Conservation (phyloP, 2,329 filamentous ascomycete genomes). For the Fusarium humuli region DNA sequence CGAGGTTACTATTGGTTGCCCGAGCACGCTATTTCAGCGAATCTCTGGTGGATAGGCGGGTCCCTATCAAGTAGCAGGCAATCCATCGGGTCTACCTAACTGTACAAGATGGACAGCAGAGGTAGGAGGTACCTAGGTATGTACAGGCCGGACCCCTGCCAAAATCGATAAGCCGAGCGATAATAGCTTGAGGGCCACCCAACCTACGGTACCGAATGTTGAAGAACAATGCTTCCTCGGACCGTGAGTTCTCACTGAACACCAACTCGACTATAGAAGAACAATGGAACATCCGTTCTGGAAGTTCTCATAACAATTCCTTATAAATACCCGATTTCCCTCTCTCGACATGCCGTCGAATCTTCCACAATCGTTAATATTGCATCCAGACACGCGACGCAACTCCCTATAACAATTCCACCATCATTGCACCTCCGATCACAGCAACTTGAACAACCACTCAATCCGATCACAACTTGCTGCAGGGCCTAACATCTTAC, state of each 20-base stretch:
- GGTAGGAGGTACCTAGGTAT: neutral
- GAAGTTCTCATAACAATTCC: conserved; percentile 23
- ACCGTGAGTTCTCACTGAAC: conserved; percentile 35
- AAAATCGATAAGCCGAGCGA: conserved; percentile 45
- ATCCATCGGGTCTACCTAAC: no score
- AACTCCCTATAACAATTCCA: conserved; percentile 38
- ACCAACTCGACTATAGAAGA: conserved; percentile 7
- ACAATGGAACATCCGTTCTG: conserved; percentile 33
- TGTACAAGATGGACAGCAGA: neutral
- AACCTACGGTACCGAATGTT: conserved; percentile 26
- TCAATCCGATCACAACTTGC: conserved; percentile 13
- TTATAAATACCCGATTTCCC: conserved; percentile 23
- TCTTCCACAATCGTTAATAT: conserved; percentile 22
- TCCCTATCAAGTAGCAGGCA: neutral
- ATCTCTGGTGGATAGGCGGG: neutral
- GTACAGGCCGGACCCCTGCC: conserved; percentile 21
- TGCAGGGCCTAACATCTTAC: conserved; percentile 10
- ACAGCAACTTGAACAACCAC: conserved; percentile 23
- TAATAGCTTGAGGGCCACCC: conserved; percentile 11
- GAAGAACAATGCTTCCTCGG: conserved; percentile 35
- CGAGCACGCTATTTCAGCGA: conserved; percentile 9
- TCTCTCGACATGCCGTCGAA: conserved; percentile 40
- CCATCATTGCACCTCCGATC: conserved; percentile 18
- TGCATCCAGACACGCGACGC: conserved; percentile 45
- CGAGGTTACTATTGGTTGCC: neutral